These are phyloP conservation scores for Psophocarpus tetragonolobus DNA, from an alignment of 306 rosid species.

Conservation along the genomic window DNA sequence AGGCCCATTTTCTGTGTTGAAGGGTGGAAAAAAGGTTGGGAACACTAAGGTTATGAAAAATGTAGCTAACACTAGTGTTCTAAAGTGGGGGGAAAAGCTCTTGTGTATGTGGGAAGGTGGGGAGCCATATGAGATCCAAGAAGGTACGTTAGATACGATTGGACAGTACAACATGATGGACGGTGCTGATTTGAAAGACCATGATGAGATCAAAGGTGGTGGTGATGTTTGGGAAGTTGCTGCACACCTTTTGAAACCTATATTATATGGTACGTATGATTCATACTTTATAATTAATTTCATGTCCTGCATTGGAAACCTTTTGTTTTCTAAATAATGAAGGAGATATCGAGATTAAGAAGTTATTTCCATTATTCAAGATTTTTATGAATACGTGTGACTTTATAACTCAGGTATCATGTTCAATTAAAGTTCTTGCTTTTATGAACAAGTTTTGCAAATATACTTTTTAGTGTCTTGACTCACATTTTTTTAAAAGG, in stretches of 20 bases:
- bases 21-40: constrained; percentile 80
- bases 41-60: constrained; percentile 97
- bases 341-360: not conserved
- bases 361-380: not conserved
- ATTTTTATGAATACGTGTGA: too few species aligned
- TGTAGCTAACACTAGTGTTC: constrained; percentile 91
- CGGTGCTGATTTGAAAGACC: constrained; percentile 27
- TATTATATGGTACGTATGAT: constrained; percentile 64
- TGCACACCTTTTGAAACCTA: constrained; percentile 68
- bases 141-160: constrained; percentile 62
- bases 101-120: constrained; percentile 98
- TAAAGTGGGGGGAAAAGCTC: constrained; percentile 70
- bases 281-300: not conserved
- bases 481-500: too few species aligned
- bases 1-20: constrained; percentile 90
- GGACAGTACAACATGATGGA: constrained; percentile 50
- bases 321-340: not conserved
- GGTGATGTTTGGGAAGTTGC: constrained; percentile 64
- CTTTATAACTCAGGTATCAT: too few species aligned
- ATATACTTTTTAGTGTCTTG: too few species aligned
- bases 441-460: too few species aligned
- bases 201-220: not conserved
- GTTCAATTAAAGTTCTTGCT: too few species aligned
- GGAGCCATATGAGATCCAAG: constrained; percentile 78
- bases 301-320: not conserved